Conservation (phyloP, 768 basidiomycete genomes). For the Xerocomus brunneocitrinus region DNA sequence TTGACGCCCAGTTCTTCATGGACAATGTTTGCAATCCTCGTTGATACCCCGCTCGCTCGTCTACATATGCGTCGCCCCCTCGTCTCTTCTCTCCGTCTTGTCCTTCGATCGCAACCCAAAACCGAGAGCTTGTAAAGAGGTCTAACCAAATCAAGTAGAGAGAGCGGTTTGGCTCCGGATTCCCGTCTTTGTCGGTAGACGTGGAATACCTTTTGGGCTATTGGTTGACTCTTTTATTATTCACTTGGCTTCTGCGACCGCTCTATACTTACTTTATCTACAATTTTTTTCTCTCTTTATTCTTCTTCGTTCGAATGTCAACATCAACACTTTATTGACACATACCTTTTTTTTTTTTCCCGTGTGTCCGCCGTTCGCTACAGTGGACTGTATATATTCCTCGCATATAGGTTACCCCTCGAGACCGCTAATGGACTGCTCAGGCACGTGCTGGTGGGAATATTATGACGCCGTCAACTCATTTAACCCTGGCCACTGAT, state of each 20-base stretch:
- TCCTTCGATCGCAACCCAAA: constrained; percentile 27
- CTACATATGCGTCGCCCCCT: constrained; percentile 25
- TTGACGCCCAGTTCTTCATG: constrained; percentile 13
- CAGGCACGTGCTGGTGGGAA: not conserved
- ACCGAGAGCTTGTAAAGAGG: constrained; percentile 31
- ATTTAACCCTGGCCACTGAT: not conserved
- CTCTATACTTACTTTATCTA: constrained; percentile 29
- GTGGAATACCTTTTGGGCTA: constrained; percentile 43
- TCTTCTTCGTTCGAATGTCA: constrained; percentile 29
- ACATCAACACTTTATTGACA: constrained; percentile 21
- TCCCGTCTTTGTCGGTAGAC: constrained; percentile 17
- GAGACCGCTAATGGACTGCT: not conserved
- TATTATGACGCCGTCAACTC: not conserved
- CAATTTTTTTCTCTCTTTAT: constrained; percentile 18
- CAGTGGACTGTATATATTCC: constrained; percentile 22
- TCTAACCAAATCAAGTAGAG: constrained; percentile 34
- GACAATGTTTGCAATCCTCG: constrained; percentile 28
- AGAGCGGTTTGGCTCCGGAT: constrained; percentile 44
- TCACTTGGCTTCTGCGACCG: constrained; percentile 35
- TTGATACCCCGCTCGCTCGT: constrained; percentile 25
- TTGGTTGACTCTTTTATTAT: constrained; percentile 60
- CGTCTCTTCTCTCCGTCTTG: constrained; percentile 13
- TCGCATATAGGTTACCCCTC: constrained; percentile 18
- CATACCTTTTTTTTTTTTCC: constrained; percentile 18
- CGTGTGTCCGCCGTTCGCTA: constrained; percentile 8